Evolutionary conservation across 768 basidiomycete genomes (phyloP), one percentile per base, ranked within the genome.

Genomic region (Coprinopsis sp.): DNA sequence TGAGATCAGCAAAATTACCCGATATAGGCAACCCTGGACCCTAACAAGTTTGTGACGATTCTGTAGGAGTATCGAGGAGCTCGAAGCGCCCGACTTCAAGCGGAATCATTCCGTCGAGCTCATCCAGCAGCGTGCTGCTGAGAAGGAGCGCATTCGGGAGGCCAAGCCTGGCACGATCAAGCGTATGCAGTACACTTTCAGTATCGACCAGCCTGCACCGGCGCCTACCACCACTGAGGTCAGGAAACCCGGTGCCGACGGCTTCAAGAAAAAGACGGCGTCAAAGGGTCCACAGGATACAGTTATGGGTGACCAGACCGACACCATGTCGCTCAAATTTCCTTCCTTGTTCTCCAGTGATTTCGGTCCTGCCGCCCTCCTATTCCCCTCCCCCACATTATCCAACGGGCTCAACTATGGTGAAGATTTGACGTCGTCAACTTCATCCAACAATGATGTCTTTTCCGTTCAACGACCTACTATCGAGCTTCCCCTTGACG

Each of bases 141-240:
- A 91, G 61, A 83, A 84, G 62, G 89, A 91, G 64, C 87, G 84
- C 61, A 79, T 72, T 58, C 83, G 87, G 44, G 85, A 87, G 62
- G 80, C 79, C 11, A 77, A 81, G 46, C 81, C 82, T 5, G 87
- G 85, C 12, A 84, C 77, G 40, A 86, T 91, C 66, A 85, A 88
- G 54, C 81, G 88, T 36, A 90, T 91, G 87, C 89, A 92, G 55
- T 91, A 90, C 67, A 91, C 88, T 1, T 91, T 91, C 64, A 84
- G 84, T 54, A 74, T 91, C 54, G 89, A 91, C 64, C 81, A 84
- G 49, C 84, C 82, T 14, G 57, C 69, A 13, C 71, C 57, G 18
- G 56, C 76, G 1, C 60, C 76, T 18, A 64, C 74, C 13, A 72
- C 71, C 49, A 56, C 67, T 18, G 70, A 69, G 19, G 76, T 77